Base-by-base conservation (phyloP, 768 basidiomycete species). In the Mrakia gelida region DNA sequence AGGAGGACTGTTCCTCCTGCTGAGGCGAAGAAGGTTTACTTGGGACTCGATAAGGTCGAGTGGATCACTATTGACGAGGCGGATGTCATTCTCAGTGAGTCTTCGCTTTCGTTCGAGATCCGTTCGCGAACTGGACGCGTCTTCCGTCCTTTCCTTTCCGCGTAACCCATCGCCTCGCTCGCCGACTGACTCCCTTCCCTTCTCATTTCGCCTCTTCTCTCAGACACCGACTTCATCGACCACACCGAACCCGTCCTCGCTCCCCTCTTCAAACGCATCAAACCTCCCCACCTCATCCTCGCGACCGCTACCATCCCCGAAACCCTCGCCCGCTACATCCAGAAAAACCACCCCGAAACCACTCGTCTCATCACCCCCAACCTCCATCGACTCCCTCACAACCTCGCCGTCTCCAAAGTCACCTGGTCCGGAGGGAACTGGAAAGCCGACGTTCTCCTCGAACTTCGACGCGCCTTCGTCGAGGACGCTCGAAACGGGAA, bases 31-130 rank as follows among this genome's bases (percentile, higher is more conserved):
- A 41, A 62, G 41, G 34, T 52, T 6, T 28, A 63, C n/a, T 43
- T 92, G 85, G 87, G 89, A 2, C 84, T 94, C 32, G 87, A 87
- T 73, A 88, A 89, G 71, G 86, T 95, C 1, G 93, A 96, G 81
- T 96, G 93, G 93, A 91, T 96, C 9, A 87, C 95, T 4, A 86
- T 96, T 1, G 95, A 97, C 79, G 94, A 97, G 82, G 94, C 95
- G 0, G 95, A 96, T 82, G 89, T 97, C 71, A 86, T 95, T 18
- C 91, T 96, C 74, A 93, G 94, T 92, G 80, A 71, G 88, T 84
- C 18, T 52, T n/a, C 28, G 13, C 63, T 10, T n/a, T 75, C 61
- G 0, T 62, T n/a, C 45, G 38, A 38, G 8, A 38, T 38, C 38
- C 4, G 38, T 38, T 38, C 38, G 8, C 38, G 38, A 38, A 38